Evolutionary conservation across 257 asterid species (phyloP).

Genomic region (Penstemon barbatus): DNA sequence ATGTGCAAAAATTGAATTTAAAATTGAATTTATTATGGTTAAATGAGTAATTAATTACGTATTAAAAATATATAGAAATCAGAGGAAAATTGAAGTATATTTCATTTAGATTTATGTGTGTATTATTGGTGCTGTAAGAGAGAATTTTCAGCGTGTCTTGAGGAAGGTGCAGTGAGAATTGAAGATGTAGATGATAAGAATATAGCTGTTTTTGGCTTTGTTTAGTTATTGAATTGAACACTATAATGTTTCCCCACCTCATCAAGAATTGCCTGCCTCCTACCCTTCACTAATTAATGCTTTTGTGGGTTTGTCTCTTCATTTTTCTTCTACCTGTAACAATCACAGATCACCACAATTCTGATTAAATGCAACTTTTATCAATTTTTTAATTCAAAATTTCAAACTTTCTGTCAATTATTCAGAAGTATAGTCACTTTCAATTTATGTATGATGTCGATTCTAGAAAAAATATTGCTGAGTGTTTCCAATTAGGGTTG

Average conservation of each 20-base stretch:
- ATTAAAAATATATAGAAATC: too few species aligned
- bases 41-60: too few species aligned
- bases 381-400: neutral
- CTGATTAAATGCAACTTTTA: neutral
- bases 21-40: too few species aligned
- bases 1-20: conserved; percentile 27
- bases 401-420: neutral
- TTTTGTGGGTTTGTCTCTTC: conserved; percentile 31
- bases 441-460: too few species aligned
- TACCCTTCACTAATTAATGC: conserved; percentile 49
- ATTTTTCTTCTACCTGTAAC: conserved; percentile 15
- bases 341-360: neutral
- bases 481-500: too few species aligned
- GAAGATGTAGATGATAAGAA: conserved; percentile 37
- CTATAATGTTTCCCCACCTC: conserved; percentile 43
- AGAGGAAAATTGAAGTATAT: too few species aligned
- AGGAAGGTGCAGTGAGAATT: conserved; percentile 28
- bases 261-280: conserved; percentile 48
- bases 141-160: conserved; percentile 1
- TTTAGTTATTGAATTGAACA: conserved; percentile 26
- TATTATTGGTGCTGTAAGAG: neutral
- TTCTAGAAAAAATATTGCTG: too few species aligned
- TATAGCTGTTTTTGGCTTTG: conserved; percentile 37
- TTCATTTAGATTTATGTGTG: neutral
- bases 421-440: too few species aligned